Percentiles rank a stretch among this genome's conserved stretches.
Evolutionary conservation across 352 stramenopile genomes (phyloP).

Genomic region (Phytophthora syringae): DNA sequence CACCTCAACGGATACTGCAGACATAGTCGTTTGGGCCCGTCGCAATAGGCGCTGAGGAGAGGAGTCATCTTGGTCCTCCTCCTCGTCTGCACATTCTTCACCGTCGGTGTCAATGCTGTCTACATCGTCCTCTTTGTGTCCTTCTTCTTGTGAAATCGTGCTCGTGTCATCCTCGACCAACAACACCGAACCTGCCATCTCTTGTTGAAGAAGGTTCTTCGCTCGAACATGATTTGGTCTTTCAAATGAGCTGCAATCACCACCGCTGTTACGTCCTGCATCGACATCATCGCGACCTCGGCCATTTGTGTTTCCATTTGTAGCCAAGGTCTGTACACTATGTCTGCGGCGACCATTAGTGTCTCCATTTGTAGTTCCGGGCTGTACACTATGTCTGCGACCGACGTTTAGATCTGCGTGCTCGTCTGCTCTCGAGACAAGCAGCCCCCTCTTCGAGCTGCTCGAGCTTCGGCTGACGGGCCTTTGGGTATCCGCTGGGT

Average conservation of each 20-base stretch:
- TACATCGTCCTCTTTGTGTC: slow-evolving; percentile 19
- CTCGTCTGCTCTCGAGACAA: slow-evolving; percentile 24
- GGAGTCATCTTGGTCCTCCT: slow-evolving; percentile 10
- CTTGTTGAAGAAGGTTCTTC: slow-evolving; percentile 49
- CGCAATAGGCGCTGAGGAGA: background rate
- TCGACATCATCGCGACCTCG: slow-evolving; percentile 6
- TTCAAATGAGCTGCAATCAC: slow-evolving; percentile 8
- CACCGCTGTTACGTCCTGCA: background rate
- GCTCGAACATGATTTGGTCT: slow-evolving; percentile 35
- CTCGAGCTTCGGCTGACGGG: slow-evolving; percentile 22
- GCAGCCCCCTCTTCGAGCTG: slow-evolving; percentile 29
- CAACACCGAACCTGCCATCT: slow-evolving; percentile 44
- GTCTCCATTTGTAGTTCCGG: slow-evolving; percentile 9
- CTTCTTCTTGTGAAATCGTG: slow-evolving; percentile 46
- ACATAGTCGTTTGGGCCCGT: slow-evolving; percentile 35
- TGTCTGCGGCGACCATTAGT: slow-evolving; percentile 5
- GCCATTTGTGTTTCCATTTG: slow-evolving; percentile 3
- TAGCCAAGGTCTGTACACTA: slow-evolving; percentile 15
- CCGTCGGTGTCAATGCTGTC: slow-evolving; percentile 17
- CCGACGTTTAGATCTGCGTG: slow-evolving; percentile 8
- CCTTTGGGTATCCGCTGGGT: slow-evolving; percentile 60
- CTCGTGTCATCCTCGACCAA: slow-evolving; percentile 42
- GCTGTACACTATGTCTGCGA: slow-evolving; percentile 13
- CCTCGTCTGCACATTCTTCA: slow-evolving; percentile 24
- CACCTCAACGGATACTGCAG: slow-evolving; percentile 71